Base-by-base conservation (phyloP, 257 asterid genomes). In the Nyctanthes arbortristis region DNA sequence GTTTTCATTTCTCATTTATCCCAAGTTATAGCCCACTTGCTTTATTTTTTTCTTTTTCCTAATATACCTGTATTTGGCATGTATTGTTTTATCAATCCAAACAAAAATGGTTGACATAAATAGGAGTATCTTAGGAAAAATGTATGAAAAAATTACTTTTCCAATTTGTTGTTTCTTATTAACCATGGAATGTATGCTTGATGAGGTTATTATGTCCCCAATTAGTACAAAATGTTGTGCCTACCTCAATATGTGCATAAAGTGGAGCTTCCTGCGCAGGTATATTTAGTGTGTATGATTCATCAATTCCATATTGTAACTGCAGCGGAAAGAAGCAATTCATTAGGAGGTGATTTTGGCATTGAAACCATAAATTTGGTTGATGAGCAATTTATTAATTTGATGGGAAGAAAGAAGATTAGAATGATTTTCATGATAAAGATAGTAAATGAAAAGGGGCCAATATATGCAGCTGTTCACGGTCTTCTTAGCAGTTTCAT, bases 291-390 rank as follows among this genome's bases (percentile, higher is more conserved):
- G 84, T 79, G 81, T 92, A 92, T 5, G 97, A 85, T 72, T 92
- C 97, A 49, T 92, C 92, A 24, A 81, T 61, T 20, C 94, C 96
- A 31, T 89, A 78, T 57, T 89, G 96, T 67, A 92, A 79, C 97
- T 92, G 89, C 85, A 82, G 40, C 43, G 58, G 47, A 67, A 31
- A 63, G 36, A 40, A 57, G 33, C 31, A 63, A 66, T 16, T 7
- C n/a, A 35, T 60, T 4, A 66, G 67, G 22, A 10, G 61, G 13
- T 11, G 56, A 29, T 20, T 31, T 28, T 36, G 16, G 24, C 7
- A 14, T 34, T 54, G 33, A 61, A 30, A 32, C 24, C 28, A 31
- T 13, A 33, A 30, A 62, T 13, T 43, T 35, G 20, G 67, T 28
- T 24, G 20, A 70, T 36, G 7, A 25, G 66, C 61, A 33, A 68